Conservation (phyloP, 2,329 filamentous ascomycete genomes). For the Monilinia laxa region DNA sequence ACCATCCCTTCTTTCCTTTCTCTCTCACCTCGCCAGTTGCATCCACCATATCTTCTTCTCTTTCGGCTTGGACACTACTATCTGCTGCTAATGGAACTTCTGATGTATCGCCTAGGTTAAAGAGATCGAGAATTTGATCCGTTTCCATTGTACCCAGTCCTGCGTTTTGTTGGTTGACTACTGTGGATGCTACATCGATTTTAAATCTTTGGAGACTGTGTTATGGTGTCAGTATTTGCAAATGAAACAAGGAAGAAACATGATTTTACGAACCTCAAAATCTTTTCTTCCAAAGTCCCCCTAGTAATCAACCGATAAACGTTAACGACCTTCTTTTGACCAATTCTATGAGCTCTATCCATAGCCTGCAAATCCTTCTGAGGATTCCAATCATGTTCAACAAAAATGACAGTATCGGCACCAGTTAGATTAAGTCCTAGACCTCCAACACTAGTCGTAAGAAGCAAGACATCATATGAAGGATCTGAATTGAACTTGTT, state of each 20-base stretch:
- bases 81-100: slow-evolving; percentile 61
- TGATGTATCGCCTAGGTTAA: slow-evolving; percentile 81
- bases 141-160: slow-evolving; percentile 93
- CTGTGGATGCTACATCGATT: slow-evolving; percentile 95
- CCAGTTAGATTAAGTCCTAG: slow-evolving; percentile 93
- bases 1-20: slow-evolving; percentile 93
- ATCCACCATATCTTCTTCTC: slow-evolving; percentile 86
- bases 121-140: slow-evolving; percentile 94
- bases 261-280: slow-evolving; percentile 64
- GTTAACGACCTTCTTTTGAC: slow-evolving; percentile 99
- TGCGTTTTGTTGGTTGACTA: slow-evolving; percentile 98
- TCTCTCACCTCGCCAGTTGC: slow-evolving; percentile 89
- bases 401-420: slow-evolving; percentile 97
- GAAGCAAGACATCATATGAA: slow-evolving; percentile 87
- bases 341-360: slow-evolving; percentile 97
- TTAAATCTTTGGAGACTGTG: slow-evolving; percentile 94
- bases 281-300: slow-evolving; percentile 97
- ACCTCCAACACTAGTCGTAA: slow-evolving; percentile 94
- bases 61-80: slow-evolving; percentile 56
- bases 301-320: slow-evolving; percentile 96
- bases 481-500: slow-evolving; percentile 99
- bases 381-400: slow-evolving; percentile 99
- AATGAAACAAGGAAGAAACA: background rate
- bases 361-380: slow-evolving; percentile 98
- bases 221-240: slow-evolving; percentile 21